phyloP scores from a whole-genome alignment of 805 yeast genomes.

The Wickerhamiella occidentalis region DNA sequence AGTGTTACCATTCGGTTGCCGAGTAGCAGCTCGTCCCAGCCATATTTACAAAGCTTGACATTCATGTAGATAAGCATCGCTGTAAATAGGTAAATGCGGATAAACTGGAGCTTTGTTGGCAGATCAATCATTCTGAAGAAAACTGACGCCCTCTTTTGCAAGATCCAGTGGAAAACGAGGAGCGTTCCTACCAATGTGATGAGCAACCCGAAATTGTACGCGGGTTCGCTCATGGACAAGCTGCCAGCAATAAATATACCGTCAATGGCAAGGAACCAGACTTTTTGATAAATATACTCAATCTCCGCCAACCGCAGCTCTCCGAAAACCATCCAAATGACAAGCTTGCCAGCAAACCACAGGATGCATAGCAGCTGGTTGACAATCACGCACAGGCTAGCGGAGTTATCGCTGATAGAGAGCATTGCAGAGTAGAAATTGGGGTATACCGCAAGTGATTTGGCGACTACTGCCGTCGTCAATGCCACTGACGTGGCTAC shows the following conservation, averaged over 20 bases:
- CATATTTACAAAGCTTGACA: slow-evolving; percentile 27
- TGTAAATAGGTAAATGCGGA: slow-evolving; percentile 37
- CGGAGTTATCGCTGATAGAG: slow-evolving; percentile 39
- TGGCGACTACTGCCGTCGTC: not conserved
- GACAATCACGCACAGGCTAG: slow-evolving; percentile 34
- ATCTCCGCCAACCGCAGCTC: slow-evolving; percentile 59
- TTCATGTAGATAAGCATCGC: slow-evolving; percentile 39
- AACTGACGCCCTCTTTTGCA: slow-evolving; percentile 41
- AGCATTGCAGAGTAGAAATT: slow-evolving; percentile 40
- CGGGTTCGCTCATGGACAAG: slow-evolving; percentile 39
- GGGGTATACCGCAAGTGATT: slow-evolving; percentile 35
- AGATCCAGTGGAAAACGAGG: slow-evolving; percentile 64
- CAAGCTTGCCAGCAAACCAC: slow-evolving; percentile 33
- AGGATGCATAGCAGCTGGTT: slow-evolving; percentile 22
- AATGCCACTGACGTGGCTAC: slow-evolving; percentile 1
- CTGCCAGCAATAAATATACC: slow-evolving; percentile 40
- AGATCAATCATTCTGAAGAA: slow-evolving; percentile 35
- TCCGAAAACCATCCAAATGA: slow-evolving; percentile 55
- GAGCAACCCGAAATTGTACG: slow-evolving; percentile 32
- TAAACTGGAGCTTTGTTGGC: slow-evolving; percentile 27
- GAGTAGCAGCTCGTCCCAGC: not conserved
- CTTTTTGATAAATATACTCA: slow-evolving; percentile 59
- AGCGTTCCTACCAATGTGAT: slow-evolving; percentile 28
- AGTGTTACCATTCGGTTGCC: not conserved
- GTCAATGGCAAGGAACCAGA: slow-evolving; percentile 52